These are phyloP conservation scores for Euphorbia neoarborescens DNA, from an alignment of 441 rosid species.

Conservation along the genomic window DNA sequence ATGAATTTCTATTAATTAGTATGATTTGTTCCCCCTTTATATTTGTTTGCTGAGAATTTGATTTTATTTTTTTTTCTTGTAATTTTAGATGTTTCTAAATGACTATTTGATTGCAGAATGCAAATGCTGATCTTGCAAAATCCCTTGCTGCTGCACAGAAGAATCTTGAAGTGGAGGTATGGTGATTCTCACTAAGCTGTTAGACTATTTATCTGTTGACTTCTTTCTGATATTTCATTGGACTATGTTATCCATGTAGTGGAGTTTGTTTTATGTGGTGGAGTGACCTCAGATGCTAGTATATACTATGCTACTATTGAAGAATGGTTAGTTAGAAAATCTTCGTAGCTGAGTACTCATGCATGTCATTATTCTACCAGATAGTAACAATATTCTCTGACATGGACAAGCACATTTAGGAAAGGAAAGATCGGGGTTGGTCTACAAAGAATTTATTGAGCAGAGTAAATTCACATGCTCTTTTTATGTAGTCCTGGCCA, in stretches of 20 bases:
- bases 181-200: slow-evolving; percentile 14
- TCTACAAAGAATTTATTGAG: background rate
- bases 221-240: slow-evolving; percentile 13
- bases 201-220: slow-evolving; percentile 7
- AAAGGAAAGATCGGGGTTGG: background rate
- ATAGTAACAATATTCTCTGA: background rate
- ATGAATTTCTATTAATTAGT: slow-evolving; percentile 14
- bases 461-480: background rate
- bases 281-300: background rate
- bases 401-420: background rate
- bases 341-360: background rate
- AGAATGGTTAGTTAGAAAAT: background rate
- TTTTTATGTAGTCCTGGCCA: background rate
- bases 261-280: background rate
- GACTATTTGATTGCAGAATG: slow-evolving; percentile 50
- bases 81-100: slow-evolving; percentile 27
- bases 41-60: background rate
- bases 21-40: slow-evolving; percentile 6
- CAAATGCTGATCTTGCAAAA: slow-evolving; percentile 84
- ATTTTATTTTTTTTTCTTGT: slow-evolving; percentile 11
- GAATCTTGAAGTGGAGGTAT: slow-evolving; percentile 85
- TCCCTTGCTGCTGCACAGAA: slow-evolving; percentile 70
- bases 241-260: background rate
- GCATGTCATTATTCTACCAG: background rate
- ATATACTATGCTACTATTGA: background rate